Conservation (phyloP, 2,329 filamentous ascomycete species). For the Calonectria montana region DNA sequence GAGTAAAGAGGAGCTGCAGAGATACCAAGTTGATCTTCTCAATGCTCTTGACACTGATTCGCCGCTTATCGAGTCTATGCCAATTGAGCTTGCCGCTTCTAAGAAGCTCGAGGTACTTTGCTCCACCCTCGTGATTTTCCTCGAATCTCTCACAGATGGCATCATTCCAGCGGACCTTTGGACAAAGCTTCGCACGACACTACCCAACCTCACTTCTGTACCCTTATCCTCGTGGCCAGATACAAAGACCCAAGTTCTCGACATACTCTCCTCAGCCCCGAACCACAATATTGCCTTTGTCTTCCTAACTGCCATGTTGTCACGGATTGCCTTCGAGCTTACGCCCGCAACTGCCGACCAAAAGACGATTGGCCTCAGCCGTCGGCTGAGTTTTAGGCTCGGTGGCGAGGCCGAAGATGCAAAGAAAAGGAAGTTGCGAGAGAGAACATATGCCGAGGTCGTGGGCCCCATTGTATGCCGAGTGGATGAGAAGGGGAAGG, state of each 20-base stretch:
- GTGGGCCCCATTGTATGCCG: constrained; percentile 75
- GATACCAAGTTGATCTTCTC: constrained; percentile 54
- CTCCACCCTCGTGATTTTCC: constrained; percentile 78
- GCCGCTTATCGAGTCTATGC: constrained; percentile 70
- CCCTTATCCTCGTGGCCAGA: constrained; percentile 49
- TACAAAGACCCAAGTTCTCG: constrained; percentile 70
- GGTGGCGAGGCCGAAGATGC: constrained; percentile 44
- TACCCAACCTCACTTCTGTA: constrained; percentile 54
- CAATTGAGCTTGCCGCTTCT: constrained; percentile 70
- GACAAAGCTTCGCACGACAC: constrained; percentile 71
- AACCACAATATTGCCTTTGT: constrained; percentile 91
- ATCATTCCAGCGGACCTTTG: constrained; percentile 79
- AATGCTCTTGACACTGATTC: constrained; percentile 80
- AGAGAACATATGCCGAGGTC: constrained; percentile 71
- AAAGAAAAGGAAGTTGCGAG: constrained; percentile 66
- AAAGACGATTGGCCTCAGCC: constrained; percentile 48
- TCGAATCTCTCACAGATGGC: constrained; percentile 81
- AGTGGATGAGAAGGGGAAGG: constrained; percentile 64
- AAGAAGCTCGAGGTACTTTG: constrained; percentile 81
- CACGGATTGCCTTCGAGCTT: constrained; percentile 63
- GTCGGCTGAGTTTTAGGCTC: constrained; percentile 60
- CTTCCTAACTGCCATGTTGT: constrained; percentile 83
- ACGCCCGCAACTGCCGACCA: constrained; percentile 50
- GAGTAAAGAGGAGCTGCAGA: constrained; percentile 36
- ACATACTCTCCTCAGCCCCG: constrained; percentile 77